phyloP scores from a whole-genome alignment of 139 green algal genomes.

The Asterochloris erici region DNA sequence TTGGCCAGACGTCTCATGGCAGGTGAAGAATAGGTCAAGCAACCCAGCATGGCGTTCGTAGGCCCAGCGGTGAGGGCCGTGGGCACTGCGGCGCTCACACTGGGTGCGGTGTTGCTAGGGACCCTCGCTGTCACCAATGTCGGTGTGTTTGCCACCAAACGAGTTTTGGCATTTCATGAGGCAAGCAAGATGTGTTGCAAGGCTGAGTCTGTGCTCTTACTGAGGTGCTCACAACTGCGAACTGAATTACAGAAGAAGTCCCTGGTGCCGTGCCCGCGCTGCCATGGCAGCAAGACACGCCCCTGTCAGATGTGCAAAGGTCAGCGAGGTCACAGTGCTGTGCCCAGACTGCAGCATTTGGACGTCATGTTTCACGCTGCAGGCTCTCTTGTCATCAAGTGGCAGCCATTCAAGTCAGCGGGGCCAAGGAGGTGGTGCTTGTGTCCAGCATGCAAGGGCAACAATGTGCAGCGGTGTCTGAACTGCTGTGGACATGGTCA shows the following conservation, averaged over 20 bases:
- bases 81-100: too few species aligned
- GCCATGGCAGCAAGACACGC: neutral
- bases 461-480: neutral
- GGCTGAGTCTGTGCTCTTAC: too few species aligned
- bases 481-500: constrained; percentile 12
- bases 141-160: too few species aligned
- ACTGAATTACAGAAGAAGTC: neutral
- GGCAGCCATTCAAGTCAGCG: constrained; percentile 4
- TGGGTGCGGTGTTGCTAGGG: too few species aligned
- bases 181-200: too few species aligned
- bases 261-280: neutral
- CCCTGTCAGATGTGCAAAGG: neutral
- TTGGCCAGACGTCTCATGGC: too few species aligned
- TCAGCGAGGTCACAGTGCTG: neutral
- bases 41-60: too few species aligned
- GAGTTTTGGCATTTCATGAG: too few species aligned
- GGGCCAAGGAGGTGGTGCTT: neutral
- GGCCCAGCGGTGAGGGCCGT: too few species aligned
- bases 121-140: too few species aligned
- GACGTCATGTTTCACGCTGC: neutral
- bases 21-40: too few species aligned
- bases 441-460: constrained; percentile 9
- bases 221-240: too few species aligned
- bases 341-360: neutral
- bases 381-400: neutral